phyloP scores from a whole-genome alignment of 108 stramenopile species.

The Chaetoceros tenuissimus region DNA sequence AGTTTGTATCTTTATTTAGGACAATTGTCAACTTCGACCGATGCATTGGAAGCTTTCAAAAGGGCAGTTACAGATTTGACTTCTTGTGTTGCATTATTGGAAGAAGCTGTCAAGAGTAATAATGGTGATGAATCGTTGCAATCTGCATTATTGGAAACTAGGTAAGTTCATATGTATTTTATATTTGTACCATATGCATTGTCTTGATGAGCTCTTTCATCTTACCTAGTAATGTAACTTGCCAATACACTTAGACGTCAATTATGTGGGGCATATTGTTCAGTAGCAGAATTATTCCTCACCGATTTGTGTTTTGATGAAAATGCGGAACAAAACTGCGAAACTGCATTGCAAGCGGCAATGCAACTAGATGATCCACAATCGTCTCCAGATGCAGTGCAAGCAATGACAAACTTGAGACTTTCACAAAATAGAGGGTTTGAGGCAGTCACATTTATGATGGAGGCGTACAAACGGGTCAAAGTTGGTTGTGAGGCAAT shows the following conservation, averaged over 20 bases:
- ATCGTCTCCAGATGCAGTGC: conserved; percentile 68
- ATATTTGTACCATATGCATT: neutral
- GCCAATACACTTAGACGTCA: conserved; percentile 31
- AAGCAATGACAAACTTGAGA: conserved; percentile 73
- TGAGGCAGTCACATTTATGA: conserved; percentile 57
- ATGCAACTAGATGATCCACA: conserved; percentile 34
- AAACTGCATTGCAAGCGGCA: conserved; percentile 48
- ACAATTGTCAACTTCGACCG: conserved; percentile 54
- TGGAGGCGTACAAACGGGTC: conserved; percentile 61
- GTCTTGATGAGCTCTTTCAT: too few relatives aligned
- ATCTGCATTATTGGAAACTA: conserved; percentile 22
- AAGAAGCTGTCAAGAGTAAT: conserved; percentile 5
- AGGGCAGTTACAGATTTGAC: conserved; percentile 48
- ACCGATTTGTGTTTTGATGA: conserved; percentile 85
- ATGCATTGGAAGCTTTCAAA: conserved; percentile 57
- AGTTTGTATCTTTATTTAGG: conserved; percentile 67
- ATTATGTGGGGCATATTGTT: conserved; percentile 67
- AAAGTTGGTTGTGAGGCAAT: conserved; percentile 69
- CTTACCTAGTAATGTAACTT: too few relatives aligned
- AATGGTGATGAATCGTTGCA: conserved; percentile 11
- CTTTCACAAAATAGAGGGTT: conserved; percentile 57
- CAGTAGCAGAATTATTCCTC: conserved; percentile 77
- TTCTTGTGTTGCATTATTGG: conserved; percentile 17
- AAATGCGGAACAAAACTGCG: conserved; percentile 68
- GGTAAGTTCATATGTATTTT: conserved; percentile 4